Evolutionary conservation across 2,329 filamentous ascomycete species (phyloP), one percentile per base, ranked within the genome.

Genomic region (Alternaria sp.): DNA sequence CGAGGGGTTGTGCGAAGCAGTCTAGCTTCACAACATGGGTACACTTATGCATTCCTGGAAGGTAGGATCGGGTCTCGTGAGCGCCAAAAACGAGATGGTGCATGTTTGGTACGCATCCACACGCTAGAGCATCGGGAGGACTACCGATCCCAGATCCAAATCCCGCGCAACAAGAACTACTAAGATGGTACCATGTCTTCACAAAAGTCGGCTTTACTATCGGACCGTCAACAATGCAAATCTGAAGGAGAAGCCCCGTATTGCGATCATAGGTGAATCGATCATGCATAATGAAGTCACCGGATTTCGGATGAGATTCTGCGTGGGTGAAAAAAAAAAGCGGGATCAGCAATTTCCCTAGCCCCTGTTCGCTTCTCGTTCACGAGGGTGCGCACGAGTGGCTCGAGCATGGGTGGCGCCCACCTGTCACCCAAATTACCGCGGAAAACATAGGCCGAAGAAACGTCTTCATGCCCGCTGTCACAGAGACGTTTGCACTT

Each of bases 121-220:
- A 13, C 43, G 45, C 32, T 43, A 61, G 55, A n/a, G 19, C 26
- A 40, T 55, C 57, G 57, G 65, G 19, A 53, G 17, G 58, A 61
- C 43, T 62, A 61, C 65, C 51, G 47, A 62, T 61, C 56, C 45
- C 58, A 65, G 63, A 59, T 15, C 44, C 51, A 52, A 64, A 58
- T 57, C 59, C 63, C 61, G 61, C 43, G 40, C 45, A 36, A 49
- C 44, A 45, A 23, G 10, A 17, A 40, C 19, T 32, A 23, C 60
- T 25, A 60, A 44, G 17, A n/a, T 40, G 15, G 46, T 50, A 60
- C 36, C 49, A 44, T 40, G 13, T 23, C 17, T 17, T 52, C 49
- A 36, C 21, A 9, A 56, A 45, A 23, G 25, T 44, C 40, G 51
- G 54, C 28, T 49, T 19, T 57, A 55, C 30, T 36, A 50, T 46